A percentile compares a stretch with the other conserved stretches of the same genome.
These are phyloP conservation scores for Ogataea hybrid DNA, from an alignment of 1,139 yeast species.

Conservation along the genomic window DNA sequence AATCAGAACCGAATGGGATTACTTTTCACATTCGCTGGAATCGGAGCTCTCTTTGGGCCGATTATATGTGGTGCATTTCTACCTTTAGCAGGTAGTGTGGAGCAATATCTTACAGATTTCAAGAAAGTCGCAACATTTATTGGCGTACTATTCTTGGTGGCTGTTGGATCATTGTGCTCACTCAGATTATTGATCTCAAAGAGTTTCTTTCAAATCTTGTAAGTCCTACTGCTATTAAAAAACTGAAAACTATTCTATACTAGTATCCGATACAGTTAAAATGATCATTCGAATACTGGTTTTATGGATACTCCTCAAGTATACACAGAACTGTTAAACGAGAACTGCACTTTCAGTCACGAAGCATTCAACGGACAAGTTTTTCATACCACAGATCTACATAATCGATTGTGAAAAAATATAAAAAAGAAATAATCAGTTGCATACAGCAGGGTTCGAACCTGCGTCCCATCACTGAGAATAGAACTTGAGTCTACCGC, in stretches of 20 bases:
- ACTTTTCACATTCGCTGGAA: not conserved
- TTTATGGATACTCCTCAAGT: too few relatives aligned
- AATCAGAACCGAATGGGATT: constrained; percentile 12
- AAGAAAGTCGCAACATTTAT: not conserved
- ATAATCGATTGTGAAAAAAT: too few relatives aligned
- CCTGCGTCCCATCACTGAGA: constrained; percentile 30
- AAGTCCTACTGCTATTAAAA: too few relatives aligned
- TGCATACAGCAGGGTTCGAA: constrained; percentile 29
- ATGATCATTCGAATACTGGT: too few relatives aligned
- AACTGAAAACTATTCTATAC: too few relatives aligned
- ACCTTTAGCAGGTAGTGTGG: not conserved
- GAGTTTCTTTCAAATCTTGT: not conserved
- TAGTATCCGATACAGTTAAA: too few relatives aligned
- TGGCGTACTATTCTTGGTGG: not conserved
- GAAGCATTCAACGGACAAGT: too few relatives aligned
- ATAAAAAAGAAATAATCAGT: constrained; percentile 3
- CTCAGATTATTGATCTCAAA: not conserved
- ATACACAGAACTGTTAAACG: too few relatives aligned
- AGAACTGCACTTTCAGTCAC: too few relatives aligned
- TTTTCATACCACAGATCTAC: too few relatives aligned
- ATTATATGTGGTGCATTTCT: not conserved
- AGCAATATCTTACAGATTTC: not conserved
- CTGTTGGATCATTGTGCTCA: not conserved
- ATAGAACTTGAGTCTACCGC: constrained; percentile 30
- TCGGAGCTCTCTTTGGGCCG: not conserved